These are phyloP conservation scores for Penicillium concentricum DNA, from an alignment of 2,329 filamentous ascomycete species.

Conservation along the genomic window DNA sequence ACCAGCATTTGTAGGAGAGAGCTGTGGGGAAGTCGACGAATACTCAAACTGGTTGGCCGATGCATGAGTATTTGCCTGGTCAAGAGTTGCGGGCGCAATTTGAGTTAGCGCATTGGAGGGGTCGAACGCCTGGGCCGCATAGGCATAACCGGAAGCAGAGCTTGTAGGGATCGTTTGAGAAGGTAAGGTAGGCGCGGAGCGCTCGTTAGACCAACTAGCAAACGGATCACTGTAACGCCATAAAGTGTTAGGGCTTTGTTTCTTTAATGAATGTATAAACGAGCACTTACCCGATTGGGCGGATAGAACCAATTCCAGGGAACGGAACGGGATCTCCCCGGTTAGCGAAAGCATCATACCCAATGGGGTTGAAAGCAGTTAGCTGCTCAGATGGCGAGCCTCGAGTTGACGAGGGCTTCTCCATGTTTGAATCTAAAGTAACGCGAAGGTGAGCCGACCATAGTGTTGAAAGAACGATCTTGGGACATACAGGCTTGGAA, in stretches of 20 bases:
- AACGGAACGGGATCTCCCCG: background rate
- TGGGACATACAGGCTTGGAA: background rate
- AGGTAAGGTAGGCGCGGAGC: too few relatives aligned
- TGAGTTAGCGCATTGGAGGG: background rate
- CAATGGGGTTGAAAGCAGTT: background rate
- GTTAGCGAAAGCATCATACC: background rate
- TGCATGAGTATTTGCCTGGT: background rate
- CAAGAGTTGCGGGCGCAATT: background rate
- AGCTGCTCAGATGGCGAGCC: conserved; percentile 1
- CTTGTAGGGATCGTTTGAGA: background rate
- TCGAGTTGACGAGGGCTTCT: background rate
- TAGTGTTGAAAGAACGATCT: background rate
- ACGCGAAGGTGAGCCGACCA: background rate
- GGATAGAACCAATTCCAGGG: background rate
- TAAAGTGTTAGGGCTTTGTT: background rate
- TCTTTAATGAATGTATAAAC: background rate
- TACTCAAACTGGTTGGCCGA: background rate
- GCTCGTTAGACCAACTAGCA: background rate
- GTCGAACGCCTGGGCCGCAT: background rate
- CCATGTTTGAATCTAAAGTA: background rate
- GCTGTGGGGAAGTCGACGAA: background rate
- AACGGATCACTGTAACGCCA: background rate
- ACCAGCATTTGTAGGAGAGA: background rate
- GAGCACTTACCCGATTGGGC: background rate
- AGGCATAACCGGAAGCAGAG: background rate